A percentile compares a stretch with the other conserved stretches of the same genome.
Conservation (phyloP, 208 protist species). For the Leishmania braziliensis region DNA sequence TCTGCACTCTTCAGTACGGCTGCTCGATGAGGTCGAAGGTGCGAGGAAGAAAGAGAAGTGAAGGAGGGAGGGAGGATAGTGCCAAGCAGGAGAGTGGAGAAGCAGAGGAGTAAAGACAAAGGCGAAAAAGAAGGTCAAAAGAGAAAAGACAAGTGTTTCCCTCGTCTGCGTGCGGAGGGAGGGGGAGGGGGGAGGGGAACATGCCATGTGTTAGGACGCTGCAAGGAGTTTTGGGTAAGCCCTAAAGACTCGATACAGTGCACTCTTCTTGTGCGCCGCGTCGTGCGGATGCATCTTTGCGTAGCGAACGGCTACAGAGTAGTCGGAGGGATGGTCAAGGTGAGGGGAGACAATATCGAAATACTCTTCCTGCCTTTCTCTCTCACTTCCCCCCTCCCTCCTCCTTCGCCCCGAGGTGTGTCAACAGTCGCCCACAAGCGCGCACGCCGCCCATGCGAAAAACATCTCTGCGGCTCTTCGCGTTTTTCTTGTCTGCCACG, state of each 20-base stretch:
- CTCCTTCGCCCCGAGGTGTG: background rate
- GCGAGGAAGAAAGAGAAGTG: background rate
- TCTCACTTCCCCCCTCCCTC: background rate
- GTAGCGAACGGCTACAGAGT: background rate
- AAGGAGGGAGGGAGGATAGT: background rate
- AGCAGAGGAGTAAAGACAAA: background rate
- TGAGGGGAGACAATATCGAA: background rate
- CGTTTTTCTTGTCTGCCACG: too few species aligned
- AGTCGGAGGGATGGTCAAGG: background rate
- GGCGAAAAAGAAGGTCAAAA: background rate
- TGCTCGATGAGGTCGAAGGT: background rate
- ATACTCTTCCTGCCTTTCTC: background rate
- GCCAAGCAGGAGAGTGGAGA: background rate
- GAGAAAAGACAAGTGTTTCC: background rate
- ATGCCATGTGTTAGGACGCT: too few species aligned
- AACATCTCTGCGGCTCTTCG: background rate
- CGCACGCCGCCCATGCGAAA: background rate
- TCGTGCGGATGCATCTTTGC: background rate
- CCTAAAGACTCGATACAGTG: background rate
- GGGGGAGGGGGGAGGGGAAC: too few species aligned
- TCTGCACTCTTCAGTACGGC: background rate
- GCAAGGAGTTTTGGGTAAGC: background rate
- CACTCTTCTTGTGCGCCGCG: background rate
- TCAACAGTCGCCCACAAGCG: background rate
- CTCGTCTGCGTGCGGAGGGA: too few species aligned